Evolutionary conservation across 768 basidiomycete genomes (phyloP).

Genomic region (Lactarius tabidus): DNA sequence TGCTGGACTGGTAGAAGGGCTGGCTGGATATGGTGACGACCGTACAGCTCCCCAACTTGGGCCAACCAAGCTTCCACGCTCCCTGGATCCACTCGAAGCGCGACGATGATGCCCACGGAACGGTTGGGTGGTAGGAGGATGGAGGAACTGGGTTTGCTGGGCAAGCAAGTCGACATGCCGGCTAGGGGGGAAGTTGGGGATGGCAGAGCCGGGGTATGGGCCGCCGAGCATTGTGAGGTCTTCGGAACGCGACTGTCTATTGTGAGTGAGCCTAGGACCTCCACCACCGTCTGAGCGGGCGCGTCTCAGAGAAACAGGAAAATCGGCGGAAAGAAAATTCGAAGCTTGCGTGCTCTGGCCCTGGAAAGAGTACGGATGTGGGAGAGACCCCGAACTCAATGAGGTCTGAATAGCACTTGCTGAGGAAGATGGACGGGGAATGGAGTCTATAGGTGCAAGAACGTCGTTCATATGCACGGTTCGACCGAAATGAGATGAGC

Average conservation of each 20-base stretch:
- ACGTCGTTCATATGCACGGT: constrained; percentile 23
- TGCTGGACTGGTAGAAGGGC: constrained; percentile 14
- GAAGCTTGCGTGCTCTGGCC: constrained; percentile 13
- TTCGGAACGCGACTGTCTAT: constrained; percentile 56
- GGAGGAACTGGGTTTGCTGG: constrained; percentile 37
- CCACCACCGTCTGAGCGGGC: constrained; percentile 46
- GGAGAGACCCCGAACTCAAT: constrained; percentile 15
- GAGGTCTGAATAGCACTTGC: constrained; percentile 23
- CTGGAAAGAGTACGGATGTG: constrained; percentile 21
- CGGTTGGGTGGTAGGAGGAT: constrained; percentile 38
- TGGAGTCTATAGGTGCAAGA: constrained; percentile 16
- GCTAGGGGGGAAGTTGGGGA: constrained; percentile 28
- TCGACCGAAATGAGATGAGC: constrained; percentile 6
- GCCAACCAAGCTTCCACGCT: constrained; percentile 28
- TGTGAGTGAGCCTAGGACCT: constrained; percentile 25
- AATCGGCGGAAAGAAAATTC: constrained; percentile 36
- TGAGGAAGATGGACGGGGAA: constrained; percentile 21
- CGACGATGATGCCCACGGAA: constrained; percentile 42
- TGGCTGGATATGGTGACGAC: constrained; percentile 26
- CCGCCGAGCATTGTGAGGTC: constrained; percentile 48
- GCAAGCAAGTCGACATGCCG: constrained; percentile 42
- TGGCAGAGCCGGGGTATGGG: constrained; percentile 23
- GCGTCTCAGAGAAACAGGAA: constrained; percentile 42
- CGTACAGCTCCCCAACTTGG: constrained; percentile 16
- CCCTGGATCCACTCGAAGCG: constrained; percentile 40